Base-by-base conservation (phyloP, 2,329 filamentous ascomycete species). In the Dichotomopilus funicola region DNA sequence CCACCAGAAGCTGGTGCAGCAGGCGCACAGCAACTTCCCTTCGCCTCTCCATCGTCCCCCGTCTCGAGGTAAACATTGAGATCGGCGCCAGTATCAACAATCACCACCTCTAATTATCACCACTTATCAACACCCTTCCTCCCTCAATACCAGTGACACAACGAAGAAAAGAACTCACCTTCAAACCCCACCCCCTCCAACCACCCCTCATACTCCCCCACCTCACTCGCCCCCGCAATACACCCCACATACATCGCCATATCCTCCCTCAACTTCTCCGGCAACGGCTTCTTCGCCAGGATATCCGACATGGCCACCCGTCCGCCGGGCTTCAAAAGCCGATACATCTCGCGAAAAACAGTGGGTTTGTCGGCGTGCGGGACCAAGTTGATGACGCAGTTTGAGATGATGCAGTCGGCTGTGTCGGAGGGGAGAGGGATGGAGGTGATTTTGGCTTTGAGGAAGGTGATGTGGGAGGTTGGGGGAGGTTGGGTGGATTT, bases 361-460 rank as follows among this genome's bases (percentile, higher is more conserved):
- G 70, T 57, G 5, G 69, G 72, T 63, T 83, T 85, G 8, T 85
- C 78, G 0, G 58, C 55, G 7, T 68, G 64, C 0, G 79, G 80
- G 1, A 84, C 77, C 0, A 84, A 76, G 60, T 84, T 85, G 57
- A 85, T 69, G 33, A 83, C 81, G 57, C 82, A 87, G 67, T 86
- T 87, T 59, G 76, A 80, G 59, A 85, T 82, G 55, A 86, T 75
- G 62, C 78, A 78, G 66, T 84, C 74, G 13, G 74, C 77, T 12
- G 64, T 75, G 7, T 58, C 62, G 8, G 67, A 60, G 1, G 69
- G 64, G 0, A 84, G 67, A 0, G 73, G 67, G 19, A 83, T 75
- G 3, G 68, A 61, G 0, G 77, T 82, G 62, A 86, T 83, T 13
- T 63, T 64, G 2, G 73, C 70, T 56, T 81, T 67, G 55, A 83